Percentiles rank a stretch among this genome's conserved stretches.
Conservation (phyloP, 2,329 filamentous ascomycete species). For the Cladobotryum mycophilum region DNA sequence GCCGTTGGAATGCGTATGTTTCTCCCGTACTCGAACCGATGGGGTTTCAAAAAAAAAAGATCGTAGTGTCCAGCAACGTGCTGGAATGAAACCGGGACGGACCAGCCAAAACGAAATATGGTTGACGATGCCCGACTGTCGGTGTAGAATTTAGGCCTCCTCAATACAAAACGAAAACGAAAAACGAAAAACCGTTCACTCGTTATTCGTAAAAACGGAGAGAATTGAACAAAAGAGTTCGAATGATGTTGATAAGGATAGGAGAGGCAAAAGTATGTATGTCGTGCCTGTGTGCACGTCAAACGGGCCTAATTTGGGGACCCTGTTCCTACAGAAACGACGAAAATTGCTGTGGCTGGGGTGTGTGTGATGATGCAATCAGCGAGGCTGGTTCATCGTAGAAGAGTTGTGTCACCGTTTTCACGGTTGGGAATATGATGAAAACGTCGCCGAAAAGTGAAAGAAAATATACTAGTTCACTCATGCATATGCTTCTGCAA, state of each 20-base stretch:
- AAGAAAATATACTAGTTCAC: too few species aligned
- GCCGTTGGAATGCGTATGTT: constrained; percentile 18
- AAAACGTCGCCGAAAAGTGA: too few species aligned
- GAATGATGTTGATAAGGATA: background rate
- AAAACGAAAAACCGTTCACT: background rate
- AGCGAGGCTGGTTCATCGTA: background rate
- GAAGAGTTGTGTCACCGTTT: too few species aligned
- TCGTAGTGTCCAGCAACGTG: background rate
- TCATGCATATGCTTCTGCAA: too few species aligned
- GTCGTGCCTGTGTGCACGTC: background rate
- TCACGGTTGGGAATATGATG: too few species aligned
- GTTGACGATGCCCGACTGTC: background rate
- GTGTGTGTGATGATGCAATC: constrained; percentile 9
- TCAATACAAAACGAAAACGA: background rate
- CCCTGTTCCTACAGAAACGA: constrained; percentile 22
- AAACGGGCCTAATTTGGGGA: background rate
- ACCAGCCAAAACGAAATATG: constrained; percentile 21
- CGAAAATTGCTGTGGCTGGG: constrained; percentile 17
- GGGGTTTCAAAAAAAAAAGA: too few species aligned
- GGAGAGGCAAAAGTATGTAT: constrained; percentile 17
- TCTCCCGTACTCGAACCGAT: constrained; percentile 3
- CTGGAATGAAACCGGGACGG: constrained; percentile 13
- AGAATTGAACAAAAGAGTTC: background rate
- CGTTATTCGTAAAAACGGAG: background rate
- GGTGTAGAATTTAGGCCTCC: background rate